These are phyloP conservation scores for Chaetomium olivaceum DNA, from an alignment of 2,329 filamentous ascomycete genomes.

Conservation along the genomic window DNA sequence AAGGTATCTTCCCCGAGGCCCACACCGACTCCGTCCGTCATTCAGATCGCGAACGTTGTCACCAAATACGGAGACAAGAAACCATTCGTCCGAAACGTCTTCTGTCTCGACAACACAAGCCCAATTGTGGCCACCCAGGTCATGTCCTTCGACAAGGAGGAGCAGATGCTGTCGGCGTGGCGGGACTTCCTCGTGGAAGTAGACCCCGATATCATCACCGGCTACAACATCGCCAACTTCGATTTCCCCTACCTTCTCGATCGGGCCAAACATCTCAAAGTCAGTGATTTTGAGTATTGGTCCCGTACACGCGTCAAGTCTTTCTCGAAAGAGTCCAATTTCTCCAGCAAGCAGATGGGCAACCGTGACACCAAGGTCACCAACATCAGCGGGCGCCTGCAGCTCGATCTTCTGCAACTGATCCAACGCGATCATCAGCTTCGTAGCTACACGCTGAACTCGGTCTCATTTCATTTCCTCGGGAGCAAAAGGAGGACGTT, in stretches of 20 bases:
- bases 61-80: constrained; percentile 94
- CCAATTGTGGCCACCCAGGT: constrained; percentile 94
- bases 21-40: constrained; percentile 90
- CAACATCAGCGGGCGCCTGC: constrained; percentile 90
- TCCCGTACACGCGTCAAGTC: constrained; percentile 71
- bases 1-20: constrained; percentile 95
- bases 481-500: constrained; percentile 99
- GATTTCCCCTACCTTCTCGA: constrained; percentile 96
- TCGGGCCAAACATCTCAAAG: constrained; percentile 80
- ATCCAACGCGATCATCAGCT: constrained; percentile 94
- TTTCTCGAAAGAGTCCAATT: constrained; percentile 74
- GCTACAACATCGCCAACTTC: constrained; percentile 98
- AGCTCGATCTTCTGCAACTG: constrained; percentile 90
- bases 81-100: constrained; percentile 94
- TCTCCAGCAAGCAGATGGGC: constrained; percentile 98
- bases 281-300: constrained; percentile 81
- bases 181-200: constrained; percentile 84
- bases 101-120: constrained; percentile 89
- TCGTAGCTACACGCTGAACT: constrained; percentile 95
- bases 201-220: constrained; percentile 96
- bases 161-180: constrained; percentile 91
- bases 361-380: constrained; percentile 92
- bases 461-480: constrained; percentile 90
- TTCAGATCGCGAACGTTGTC: constrained; percentile 96
- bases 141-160: constrained; percentile 76